These are phyloP conservation scores for Trypanosoma congolense DNA, from an alignment of 208 protist genomes.

Conservation along the genomic window DNA sequence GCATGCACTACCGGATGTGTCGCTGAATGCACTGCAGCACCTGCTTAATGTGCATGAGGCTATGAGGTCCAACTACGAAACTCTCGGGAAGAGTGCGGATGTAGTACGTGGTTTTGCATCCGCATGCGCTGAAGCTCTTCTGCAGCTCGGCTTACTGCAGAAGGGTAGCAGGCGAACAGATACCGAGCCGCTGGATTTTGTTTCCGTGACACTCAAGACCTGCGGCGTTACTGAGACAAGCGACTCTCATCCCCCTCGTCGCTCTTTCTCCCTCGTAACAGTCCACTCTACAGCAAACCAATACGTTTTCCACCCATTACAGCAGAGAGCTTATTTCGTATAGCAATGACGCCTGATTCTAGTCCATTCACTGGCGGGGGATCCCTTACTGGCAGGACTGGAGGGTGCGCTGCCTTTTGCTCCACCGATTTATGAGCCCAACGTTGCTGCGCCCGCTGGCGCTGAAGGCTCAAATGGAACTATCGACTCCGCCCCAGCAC, in stretches of 20 bases:
- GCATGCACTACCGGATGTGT: background rate
- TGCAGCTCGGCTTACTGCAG: constrained; percentile 17
- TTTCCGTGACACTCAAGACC: background rate
- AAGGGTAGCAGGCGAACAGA: background rate
- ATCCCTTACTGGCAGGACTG: constrained; percentile 13
- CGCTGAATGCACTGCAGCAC: constrained; percentile 18
- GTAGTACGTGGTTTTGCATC: constrained; percentile 30
- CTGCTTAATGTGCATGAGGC: constrained; percentile 34
- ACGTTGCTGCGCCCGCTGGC: background rate
- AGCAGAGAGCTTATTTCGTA: constrained; percentile 4
- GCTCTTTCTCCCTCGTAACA: constrained; percentile 1
- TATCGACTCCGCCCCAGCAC: too few species aligned
- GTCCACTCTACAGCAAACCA: constrained; percentile 9
- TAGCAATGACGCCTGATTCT: background rate
- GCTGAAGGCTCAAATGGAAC: background rate
- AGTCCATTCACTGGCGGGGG: constrained; percentile 3
- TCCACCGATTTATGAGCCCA: background rate
- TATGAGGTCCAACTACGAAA: constrained; percentile 34
- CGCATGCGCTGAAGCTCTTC: constrained; percentile 32
- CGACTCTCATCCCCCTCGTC: background rate
- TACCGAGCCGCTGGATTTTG: constrained; percentile 1
- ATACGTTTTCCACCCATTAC: constrained; percentile 16
- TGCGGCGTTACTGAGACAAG: background rate
- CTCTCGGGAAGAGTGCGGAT: constrained; percentile 20
- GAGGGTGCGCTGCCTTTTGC: background rate